Evolutionary conservation across 208 protist genomes (phyloP).

Genomic region (Tritrichomonas musculus): DNA sequence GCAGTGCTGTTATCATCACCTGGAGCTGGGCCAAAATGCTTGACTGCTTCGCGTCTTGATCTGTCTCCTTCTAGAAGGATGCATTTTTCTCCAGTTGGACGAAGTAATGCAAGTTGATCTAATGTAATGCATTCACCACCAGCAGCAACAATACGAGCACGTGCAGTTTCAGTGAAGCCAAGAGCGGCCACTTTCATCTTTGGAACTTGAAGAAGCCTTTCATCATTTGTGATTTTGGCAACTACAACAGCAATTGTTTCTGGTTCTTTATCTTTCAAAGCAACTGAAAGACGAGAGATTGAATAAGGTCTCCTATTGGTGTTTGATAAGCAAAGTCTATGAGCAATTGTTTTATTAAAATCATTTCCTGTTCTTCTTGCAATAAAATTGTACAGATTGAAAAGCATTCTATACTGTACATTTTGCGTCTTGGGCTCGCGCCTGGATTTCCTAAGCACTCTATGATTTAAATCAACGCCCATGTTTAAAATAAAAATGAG

Average conservation of each 20-base stretch:
- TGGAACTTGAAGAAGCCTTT: conserved; percentile 67
- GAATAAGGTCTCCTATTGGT: conserved; percentile 91
- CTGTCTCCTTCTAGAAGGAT: conserved; percentile 89
- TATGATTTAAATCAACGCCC: neutral
- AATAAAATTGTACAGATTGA: conserved; percentile 98
- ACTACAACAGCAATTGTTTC: conserved; percentile 62
- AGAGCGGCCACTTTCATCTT: conserved; percentile 90
- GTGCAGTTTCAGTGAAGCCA: conserved; percentile 90
- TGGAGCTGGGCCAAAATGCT: conserved; percentile 90
- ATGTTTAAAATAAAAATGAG: too few species aligned
- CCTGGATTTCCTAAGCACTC: neutral
- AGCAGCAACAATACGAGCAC: conserved; percentile 86
- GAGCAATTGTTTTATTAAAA: conserved; percentile 95
- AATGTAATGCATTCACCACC: conserved; percentile 97
- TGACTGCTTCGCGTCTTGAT: conserved; percentile 81
- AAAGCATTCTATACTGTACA: conserved; percentile 90
- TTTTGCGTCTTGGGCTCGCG: conserved; percentile 59
- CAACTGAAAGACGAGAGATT: conserved; percentile 74
- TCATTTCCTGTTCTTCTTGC: conserved; percentile 86
- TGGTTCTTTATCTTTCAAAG: conserved; percentile 75
- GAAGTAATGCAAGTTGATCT: conserved; percentile 91
- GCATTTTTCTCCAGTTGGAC: conserved; percentile 91
- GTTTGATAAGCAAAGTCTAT: conserved; percentile 82
- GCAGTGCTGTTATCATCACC: conserved; percentile 56
- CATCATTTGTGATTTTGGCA: neutral